Base-by-base conservation (phyloP, 805 yeast species). In the Sugiyamaella smithiae region DNA sequence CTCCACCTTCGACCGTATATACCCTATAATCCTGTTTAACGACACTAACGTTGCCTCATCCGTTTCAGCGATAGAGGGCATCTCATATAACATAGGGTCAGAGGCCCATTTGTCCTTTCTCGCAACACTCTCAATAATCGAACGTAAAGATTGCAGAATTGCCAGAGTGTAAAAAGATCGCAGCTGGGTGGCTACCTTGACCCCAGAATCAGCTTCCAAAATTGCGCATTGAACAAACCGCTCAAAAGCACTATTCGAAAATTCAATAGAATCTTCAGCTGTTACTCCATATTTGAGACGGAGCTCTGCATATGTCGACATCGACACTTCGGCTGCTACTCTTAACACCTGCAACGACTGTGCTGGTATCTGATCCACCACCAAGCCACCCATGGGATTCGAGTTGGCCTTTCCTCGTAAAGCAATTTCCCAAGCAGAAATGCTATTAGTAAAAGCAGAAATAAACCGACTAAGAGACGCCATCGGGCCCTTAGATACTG, bases 401-500 rank as follows among this genome's bases (percentile, higher is more conserved):
- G 54, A 24, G 2, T 60, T 46, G 19, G 68, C 56, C 1, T 66
- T 59, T 0, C 87, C 87, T 50, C 95, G 70, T 25, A 82, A 61
- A 0, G 84, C 67, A 9, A 86, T 78, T 57, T 88, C 96, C 5
- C 78, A 65, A 1, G 86, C 77, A 47, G 80, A 78, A 17, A 85
- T 75, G 0, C 86, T 79, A 55, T 77, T 77, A 1, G 79, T 71
- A 12, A 86, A 46, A 7, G 43, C 33, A 16, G 43, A 14, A 7
- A 40, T 20, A 26, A 46, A 35, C 20, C 19, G 35, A 17, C 43
- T 35, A 12, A 35, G 22, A 4, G 38, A 9, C 3, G 16, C 20
- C 38, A 35, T 35, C 33, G 5, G 12, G 19, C 38, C 16, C 9
- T 14, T 35, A 35, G 16, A 14, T 4, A 35, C 19, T 4, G 38